Base-by-base conservation (phyloP, 441 rosid genomes). In the Adansonia gregorii region DNA sequence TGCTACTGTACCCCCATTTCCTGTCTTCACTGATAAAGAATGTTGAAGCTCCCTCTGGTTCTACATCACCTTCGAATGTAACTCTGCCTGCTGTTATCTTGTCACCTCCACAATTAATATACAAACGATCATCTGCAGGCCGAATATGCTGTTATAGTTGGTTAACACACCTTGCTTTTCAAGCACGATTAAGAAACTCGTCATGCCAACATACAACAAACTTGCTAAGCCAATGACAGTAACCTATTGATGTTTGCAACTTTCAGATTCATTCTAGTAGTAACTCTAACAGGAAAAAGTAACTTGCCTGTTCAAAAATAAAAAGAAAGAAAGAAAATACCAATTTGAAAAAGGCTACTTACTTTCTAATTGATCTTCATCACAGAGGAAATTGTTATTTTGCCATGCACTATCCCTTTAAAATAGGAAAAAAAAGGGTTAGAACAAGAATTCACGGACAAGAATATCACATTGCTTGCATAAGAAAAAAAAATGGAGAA, bases 1-100 rank as follows among this genome's bases (percentile, higher is more conserved):
- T 87, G 83, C 98, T 93, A 75, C 94, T 89, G 51, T 92, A 87
- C 35, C 98, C 98, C 98, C 94, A 93, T 72, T 87, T 67, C 79
- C 45, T 60, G 39, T 79, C 51, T 15, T 78, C 83, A 46, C 86
- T 48, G 48, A 89, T 27, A 78, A 49, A 86, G 82, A 78, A 84
- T 74, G 76, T 87, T 55, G 95, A 92, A 67, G 89, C 81, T 79
- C 93, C 97, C 31, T 52, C 74, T 1, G 74, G 74, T 51, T 54
- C 43, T 14, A 12, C 6, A 71, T 71, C 74, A 2, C 61, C 43
- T 71, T 52, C 74, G 20, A 71, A 71, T 31, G 24, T 8, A 8
- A 14, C 61, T 27, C 9, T 35, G 15, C 43, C 61, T 31, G 61
- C 8, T 52, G 61, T 71, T 31, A 71, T 60, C 24, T 52, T 71